Evolutionary conservation across 208 protist genomes (phyloP).

Genomic region (Novymonas esmeraldas): DNA sequence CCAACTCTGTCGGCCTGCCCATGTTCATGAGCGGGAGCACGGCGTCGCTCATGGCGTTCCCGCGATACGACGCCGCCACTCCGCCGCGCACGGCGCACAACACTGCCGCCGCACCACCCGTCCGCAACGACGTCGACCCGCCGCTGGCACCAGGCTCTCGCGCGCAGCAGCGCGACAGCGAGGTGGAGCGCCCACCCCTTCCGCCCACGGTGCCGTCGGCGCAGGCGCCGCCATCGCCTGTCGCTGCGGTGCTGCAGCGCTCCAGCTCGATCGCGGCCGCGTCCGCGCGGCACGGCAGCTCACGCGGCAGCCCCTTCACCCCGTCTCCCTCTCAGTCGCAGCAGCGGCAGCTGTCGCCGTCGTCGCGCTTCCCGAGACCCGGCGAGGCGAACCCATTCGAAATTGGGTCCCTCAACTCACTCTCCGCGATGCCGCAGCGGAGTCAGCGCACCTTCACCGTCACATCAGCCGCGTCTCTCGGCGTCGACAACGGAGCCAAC

Average conservation of each 20-base stretch:
- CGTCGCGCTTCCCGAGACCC: not conserved
- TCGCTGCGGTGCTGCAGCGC: not conserved
- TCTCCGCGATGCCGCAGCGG: slow-evolving; percentile 9
- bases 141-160: not conserved
- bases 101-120: not conserved
- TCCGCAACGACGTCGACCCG: no score
- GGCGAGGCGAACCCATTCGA: slow-evolving; percentile 2
- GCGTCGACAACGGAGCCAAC: slow-evolving; percentile 1
- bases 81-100: not conserved
- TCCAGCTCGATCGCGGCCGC: slow-evolving; percentile 5
- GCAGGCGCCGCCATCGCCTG: not conserved
- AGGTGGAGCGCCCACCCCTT: not conserved
- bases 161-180: not conserved
- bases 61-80: not conserved
- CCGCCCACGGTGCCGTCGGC: not conserved
- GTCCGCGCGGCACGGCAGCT: slow-evolving; percentile 3
- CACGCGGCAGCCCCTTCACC: not conserved
- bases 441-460: slow-evolving; percentile 20
- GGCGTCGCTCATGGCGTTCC: slow-evolving; percentile 5
- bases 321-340: not conserved
- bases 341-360: not conserved
- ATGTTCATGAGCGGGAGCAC: slow-evolving; percentile 21
- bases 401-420: slow-evolving; percentile 10
- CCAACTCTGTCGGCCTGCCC: slow-evolving; percentile 10
- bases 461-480: slow-evolving; percentile 10